Conservation (phyloP, 2,329 filamentous ascomycete genomes). For the Penicillium brasilianum region DNA sequence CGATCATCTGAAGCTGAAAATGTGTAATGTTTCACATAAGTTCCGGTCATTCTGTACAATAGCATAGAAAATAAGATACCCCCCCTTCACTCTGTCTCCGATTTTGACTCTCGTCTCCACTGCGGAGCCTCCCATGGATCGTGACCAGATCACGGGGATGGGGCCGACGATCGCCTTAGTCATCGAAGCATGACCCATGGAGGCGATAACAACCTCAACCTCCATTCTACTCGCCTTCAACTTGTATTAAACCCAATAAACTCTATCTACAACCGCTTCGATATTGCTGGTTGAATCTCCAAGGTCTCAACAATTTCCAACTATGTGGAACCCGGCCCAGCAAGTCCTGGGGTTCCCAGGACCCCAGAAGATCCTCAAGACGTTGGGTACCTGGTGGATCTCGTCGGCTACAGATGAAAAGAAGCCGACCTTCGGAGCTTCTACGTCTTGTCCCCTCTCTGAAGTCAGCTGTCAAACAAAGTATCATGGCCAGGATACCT, state of each 20-base stretch:
- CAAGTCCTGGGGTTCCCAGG: slow-evolving; percentile 37
- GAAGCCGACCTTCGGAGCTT: slow-evolving; percentile 13
- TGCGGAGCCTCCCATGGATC: slow-evolving; percentile 6
- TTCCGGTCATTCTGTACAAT: neutral
- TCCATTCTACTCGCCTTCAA: slow-evolving; percentile 6
- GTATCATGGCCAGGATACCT: slow-evolving; percentile 65
- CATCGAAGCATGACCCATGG: slow-evolving; percentile 14
- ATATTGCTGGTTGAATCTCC: neutral
- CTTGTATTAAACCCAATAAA: neutral
- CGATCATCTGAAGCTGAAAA: neutral
- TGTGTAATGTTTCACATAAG: neutral
- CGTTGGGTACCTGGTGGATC: slow-evolving; percentile 39
- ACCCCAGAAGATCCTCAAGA: slow-evolving; percentile 43
- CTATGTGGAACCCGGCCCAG: slow-evolving; percentile 29
- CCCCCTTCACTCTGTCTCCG: slow-evolving; percentile 20
- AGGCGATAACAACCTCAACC: slow-evolving; percentile 17
- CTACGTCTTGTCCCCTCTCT: slow-evolving; percentile 39
- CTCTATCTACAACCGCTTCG: neutral
- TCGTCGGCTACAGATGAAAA: slow-evolving; percentile 24
- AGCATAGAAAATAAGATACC: slow-evolving; percentile 15
- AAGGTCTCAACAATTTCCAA: neutral
- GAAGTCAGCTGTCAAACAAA: slow-evolving; percentile 68
- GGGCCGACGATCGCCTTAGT: slow-evolving; percentile 28
- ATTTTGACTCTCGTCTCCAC: slow-evolving; percentile 7
- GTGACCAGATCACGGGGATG: slow-evolving; percentile 12